These are phyloP conservation scores for Eucalyptus camaldulensis DNA, from an alignment of 345 rosid genomes.

Conservation along the genomic window DNA sequence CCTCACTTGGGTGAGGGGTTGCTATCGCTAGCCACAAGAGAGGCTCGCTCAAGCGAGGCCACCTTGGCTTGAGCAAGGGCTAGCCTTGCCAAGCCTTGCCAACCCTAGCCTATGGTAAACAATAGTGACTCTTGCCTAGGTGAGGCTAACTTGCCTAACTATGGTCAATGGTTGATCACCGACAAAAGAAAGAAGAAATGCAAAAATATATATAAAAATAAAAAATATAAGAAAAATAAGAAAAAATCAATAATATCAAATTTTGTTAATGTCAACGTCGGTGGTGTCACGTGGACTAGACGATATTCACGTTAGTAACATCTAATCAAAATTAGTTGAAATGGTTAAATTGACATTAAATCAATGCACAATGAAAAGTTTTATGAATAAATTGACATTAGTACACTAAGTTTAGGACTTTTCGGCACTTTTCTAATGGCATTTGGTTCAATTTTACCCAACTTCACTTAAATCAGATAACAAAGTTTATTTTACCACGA, in stretches of 20 bases:
- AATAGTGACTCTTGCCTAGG: background rate
- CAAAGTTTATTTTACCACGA: background rate
- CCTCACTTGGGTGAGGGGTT: background rate
- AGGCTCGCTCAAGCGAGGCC: background rate
- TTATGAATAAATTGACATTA: accelerated
- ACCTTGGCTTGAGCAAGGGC: background rate
- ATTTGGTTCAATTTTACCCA: background rate
- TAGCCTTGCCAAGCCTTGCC: accelerated
- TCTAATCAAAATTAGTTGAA: too few relatives aligned
- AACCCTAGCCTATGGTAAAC: accelerated
- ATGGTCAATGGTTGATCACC: too few relatives aligned
- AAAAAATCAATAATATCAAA: too few relatives aligned
- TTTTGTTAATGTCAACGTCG: accelerated
- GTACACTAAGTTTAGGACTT: accelerated
- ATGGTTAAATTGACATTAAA: too few relatives aligned
- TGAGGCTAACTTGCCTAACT: background rate
- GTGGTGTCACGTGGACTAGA: accelerated
- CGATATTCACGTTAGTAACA: accelerated
- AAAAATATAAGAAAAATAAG: too few relatives aligned
- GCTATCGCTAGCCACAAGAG: background rate
- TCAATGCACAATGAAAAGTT: accelerated
- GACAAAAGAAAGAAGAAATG: accelerated
- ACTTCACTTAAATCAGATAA: background rate
- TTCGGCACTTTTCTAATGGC: accelerated
- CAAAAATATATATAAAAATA: too few relatives aligned